Evolutionary conservation across 805 yeast species (phyloP).

Genomic region (Candida chauliodis): DNA sequence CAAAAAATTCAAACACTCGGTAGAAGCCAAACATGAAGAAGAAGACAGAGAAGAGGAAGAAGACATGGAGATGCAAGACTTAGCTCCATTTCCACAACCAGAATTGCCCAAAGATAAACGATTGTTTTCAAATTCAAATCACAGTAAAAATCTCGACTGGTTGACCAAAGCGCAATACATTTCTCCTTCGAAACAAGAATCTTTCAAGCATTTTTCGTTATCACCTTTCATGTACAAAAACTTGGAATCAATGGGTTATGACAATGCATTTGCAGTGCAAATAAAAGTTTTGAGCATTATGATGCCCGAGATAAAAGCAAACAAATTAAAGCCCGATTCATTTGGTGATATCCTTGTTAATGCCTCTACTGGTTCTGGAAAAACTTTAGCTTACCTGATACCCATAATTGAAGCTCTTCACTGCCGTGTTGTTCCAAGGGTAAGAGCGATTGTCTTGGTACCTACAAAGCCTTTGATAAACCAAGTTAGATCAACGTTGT

Average conservation of each 20-base stretch:
- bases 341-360: conserved; percentile 81
- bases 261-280: conserved; percentile 75
- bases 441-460: conserved; percentile 74
- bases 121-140: conserved; percentile 24
- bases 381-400: conserved; percentile 91
- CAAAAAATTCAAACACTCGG: conserved; percentile 44
- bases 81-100: conserved; percentile 87
- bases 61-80: conserved; percentile 19
- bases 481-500: conserved; percentile 72
- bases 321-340: conserved; percentile 45
- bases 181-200: conserved; percentile 40
- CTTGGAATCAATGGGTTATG: conserved; percentile 43
- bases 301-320: conserved; percentile 40
- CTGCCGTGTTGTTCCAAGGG: conserved; percentile 61
- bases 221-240: conserved; percentile 43
- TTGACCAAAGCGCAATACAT: conserved; percentile 60
- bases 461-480: conserved; percentile 87
- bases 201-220: conserved; percentile 49
- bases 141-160: conserved; percentile 54
- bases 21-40: conserved; percentile 17
- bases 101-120: conserved; percentile 52
- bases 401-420: conserved; percentile 74
- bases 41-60: conserved; percentile 16
- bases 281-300: conserved; percentile 57
- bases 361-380: conserved; percentile 97